Evolutionary conservation across 78 protist genomes (phyloP).

Genomic region (Dictyostelium brefeldianum): DNA sequence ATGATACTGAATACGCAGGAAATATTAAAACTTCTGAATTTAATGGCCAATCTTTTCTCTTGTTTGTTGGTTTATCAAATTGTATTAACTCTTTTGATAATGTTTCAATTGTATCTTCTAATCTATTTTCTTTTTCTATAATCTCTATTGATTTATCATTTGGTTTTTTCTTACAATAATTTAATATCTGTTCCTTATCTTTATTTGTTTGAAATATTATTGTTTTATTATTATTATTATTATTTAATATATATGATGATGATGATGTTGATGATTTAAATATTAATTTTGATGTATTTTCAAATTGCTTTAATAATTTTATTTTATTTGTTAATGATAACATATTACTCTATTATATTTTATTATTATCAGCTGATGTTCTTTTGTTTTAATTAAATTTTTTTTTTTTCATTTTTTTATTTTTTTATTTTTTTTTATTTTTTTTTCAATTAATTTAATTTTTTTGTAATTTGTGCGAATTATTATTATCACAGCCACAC

Average conservation of each 20-base stretch:
- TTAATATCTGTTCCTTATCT: background rate
- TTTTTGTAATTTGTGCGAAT: background rate
- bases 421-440: background rate
- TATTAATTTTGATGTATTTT: background rate
- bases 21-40: slow-evolving; percentile 49
- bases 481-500: background rate
- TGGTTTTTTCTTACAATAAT: background rate
- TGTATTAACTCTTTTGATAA: slow-evolving; percentile 26
- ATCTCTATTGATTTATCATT: background rate
- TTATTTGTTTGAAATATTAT: background rate
- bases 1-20: slow-evolving; percentile 18
- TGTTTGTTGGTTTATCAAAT: background rate
- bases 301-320: background rate
- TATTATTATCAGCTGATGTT: no score
- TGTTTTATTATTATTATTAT: background rate
- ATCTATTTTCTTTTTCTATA: background rate
- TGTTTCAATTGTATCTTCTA: background rate
- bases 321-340: background rate
- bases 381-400: background rate
- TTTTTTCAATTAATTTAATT: background rate
- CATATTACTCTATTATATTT: no score
- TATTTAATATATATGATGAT: background rate
- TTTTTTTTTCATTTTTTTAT: background rate
- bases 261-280: background rate
- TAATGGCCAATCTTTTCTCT: slow-evolving; percentile 51